Conservation (phyloP, 768 basidiomycete genomes). For the Trametes maxima region DNA sequence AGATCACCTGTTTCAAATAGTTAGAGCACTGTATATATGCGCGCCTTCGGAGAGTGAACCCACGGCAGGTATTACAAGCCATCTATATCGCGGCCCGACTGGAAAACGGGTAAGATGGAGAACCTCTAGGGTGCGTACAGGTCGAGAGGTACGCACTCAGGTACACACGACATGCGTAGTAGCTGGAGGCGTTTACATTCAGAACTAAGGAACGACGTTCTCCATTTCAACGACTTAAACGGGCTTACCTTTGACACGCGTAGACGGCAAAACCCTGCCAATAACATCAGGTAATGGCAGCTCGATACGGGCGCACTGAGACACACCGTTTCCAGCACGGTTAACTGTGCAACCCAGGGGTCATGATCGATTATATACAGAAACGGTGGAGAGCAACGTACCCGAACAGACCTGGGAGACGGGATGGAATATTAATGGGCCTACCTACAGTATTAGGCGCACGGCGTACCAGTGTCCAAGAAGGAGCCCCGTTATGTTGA, state of each 20-base stretch:
- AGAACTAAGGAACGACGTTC: neutral
- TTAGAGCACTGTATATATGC: neutral
- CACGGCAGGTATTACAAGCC: neutral
- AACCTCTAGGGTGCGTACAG: neutral
- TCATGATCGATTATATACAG: neutral
- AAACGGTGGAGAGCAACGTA: neutral
- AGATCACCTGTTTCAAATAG: neutral
- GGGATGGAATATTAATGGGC: neutral
- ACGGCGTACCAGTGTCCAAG: neutral
- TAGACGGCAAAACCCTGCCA: neutral
- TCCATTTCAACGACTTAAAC: neutral
- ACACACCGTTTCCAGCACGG: neutral
- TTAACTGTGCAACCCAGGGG: neutral
- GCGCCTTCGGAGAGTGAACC: neutral
- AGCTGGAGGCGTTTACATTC: neutral
- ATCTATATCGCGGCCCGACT: neutral
- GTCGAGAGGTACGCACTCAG: neutral
- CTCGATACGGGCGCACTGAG: neutral
- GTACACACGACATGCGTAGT: neutral
- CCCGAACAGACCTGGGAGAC: neutral
- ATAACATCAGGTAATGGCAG: neutral
- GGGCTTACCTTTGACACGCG: neutral
- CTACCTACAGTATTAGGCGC: neutral
- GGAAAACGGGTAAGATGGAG: neutral
- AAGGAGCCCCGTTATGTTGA: neutral